Base-by-base conservation (phyloP, 2,329 filamentous ascomycete species). In the Colletotrichum lini region DNA sequence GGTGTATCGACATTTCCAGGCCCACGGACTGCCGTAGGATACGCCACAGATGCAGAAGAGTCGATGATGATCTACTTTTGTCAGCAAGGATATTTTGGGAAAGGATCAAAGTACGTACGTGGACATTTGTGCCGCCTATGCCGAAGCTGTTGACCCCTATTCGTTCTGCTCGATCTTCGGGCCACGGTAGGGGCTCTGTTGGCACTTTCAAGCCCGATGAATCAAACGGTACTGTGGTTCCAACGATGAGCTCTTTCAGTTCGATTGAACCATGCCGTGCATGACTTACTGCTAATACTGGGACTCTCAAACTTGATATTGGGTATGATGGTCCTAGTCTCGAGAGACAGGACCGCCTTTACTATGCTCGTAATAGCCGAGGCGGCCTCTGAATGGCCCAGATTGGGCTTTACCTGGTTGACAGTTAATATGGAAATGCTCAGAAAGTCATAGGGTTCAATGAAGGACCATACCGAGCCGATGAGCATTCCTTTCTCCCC, bases 81-180 rank as follows among this genome's bases (percentile, higher is more conserved):
- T 6, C 1, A 35, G 8, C 10, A 7, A 5, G 13, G 2, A 26
- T 13, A 13, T 16, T 18, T 47, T 2, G 2, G 2, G 2, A 15
- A 7, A 13, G 3, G 15, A 8, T 1, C 26, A 1, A 77, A 77
- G 54, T 30, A 16, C 78, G 70, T 8, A 79, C 78, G 52, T 84
- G 82, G 0, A 76, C 81, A 61, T 84, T 84, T 5, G 79, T 73
- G 0, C 83, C 82, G 0, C 83, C 83, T 44, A 80, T 81, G 2
- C 83, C 82, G 67, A 83, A 85, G 0, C 75, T 78, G 72, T 83
- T 84, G 56, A 85, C 73, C 44, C 77, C 78, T 5, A 80, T 74
- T 5, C 82, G 75, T 47, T 79, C 75, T 1, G 53, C n/a, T 5
- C 76, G 64, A 15, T 72, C 72, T 6, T 47, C 4, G 0, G 81